Evolutionary conservation across 192 early-diverging fungal species (phyloP).

Genomic region (Funneliformis geosporum): DNA sequence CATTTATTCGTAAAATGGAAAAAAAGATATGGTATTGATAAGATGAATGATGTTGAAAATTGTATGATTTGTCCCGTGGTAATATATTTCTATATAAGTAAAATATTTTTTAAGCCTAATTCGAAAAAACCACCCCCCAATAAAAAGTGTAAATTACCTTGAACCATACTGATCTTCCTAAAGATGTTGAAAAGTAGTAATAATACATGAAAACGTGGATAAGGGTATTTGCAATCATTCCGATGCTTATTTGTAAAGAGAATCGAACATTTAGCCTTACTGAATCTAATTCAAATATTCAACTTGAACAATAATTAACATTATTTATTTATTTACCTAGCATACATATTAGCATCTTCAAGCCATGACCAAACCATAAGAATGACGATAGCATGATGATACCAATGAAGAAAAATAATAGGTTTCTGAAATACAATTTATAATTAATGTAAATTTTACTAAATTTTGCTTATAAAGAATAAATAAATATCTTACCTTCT

Average conservation of each 20-base stretch:
- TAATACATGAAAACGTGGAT: constrained; percentile 59
- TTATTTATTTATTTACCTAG: constrained; percentile 29
- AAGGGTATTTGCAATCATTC: constrained; percentile 50
- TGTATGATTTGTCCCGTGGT: constrained; percentile 53
- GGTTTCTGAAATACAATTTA: constrained; percentile 37
- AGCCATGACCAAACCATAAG: constrained; percentile 56
- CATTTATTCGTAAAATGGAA: constrained; percentile 44
- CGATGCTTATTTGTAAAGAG: constrained; percentile 22
- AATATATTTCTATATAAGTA: constrained; percentile 41
- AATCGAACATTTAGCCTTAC: not conserved
- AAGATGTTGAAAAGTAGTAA: constrained; percentile 47
- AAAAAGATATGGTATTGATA: constrained; percentile 47
- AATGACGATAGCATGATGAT: constrained; percentile 57
- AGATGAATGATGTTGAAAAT: constrained; percentile 46
- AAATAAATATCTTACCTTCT: constrained; percentile 42
- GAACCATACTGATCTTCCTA: constrained; percentile 52
- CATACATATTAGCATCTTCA: constrained; percentile 44
- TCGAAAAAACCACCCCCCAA: not conserved
- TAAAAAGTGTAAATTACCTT: constrained; percentile 38
- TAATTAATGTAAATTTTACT: not conserved
- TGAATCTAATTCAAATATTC: constrained; percentile 1
- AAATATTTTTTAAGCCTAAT: no score
- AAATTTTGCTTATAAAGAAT: not conserved
- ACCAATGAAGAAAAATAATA: constrained; percentile 58
- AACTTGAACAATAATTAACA: not conserved